Conservation (phyloP, 1,284 basidiomycete species). For the Sporisorium iseilematis-ciliati region DNA sequence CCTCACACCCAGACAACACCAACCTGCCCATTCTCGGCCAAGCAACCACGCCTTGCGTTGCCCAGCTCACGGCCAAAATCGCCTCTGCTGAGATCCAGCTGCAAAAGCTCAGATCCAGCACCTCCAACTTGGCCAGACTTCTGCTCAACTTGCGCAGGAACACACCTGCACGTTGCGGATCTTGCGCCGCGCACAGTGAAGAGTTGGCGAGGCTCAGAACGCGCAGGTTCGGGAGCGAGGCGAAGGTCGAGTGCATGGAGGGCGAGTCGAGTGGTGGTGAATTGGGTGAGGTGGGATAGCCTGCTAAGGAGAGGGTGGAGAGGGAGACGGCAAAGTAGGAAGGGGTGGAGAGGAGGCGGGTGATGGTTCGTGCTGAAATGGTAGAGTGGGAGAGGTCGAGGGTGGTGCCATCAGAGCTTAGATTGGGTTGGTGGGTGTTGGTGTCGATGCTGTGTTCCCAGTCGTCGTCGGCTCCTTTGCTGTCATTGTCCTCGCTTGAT, state of each 20-base stretch:
- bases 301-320: constrained; percentile 39
- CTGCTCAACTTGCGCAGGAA: constrained; percentile 43
- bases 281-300: constrained; percentile 8
- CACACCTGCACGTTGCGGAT: constrained; percentile 15
- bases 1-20: constrained; percentile 21
- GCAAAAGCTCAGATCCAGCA: constrained; percentile 45
- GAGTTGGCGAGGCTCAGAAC: constrained; percentile 37
- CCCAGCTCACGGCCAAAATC: constrained; percentile 33
- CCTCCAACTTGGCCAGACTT: constrained; percentile 20
- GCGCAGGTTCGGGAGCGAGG: constrained; percentile 35
- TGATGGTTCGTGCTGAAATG: constrained; percentile 17
- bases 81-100: constrained; percentile 37
- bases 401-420: background rate
- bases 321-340: constrained; percentile 15
- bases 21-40: constrained; percentile 32
- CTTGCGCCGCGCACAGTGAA: constrained; percentile 1
- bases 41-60: background rate
- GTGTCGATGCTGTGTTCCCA: constrained; percentile 12
- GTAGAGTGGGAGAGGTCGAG: constrained; percentile 45
- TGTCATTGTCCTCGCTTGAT: background rate
- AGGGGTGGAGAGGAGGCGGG: constrained; percentile 7
- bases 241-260: constrained; percentile 14
- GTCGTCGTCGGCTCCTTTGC: constrained; percentile 8
- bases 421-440: background rate
- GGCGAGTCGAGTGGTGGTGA: constrained; percentile 14